Evolutionary conservation across 352 stramenopile genomes (phyloP).

Genomic region (Phytophthora melonis): DNA sequence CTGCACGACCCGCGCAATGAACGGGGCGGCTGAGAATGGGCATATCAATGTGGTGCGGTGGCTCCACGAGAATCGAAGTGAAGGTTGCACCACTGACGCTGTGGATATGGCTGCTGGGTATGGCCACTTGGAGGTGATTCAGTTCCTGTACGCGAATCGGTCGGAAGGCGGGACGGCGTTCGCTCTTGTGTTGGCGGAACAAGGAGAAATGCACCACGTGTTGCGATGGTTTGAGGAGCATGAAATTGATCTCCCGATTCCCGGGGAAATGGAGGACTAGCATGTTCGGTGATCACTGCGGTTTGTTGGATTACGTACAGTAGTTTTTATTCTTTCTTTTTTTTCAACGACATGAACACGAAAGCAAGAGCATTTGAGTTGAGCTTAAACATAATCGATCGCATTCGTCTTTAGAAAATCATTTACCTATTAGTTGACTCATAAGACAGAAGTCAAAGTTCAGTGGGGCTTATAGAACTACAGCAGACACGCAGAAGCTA

Average conservation of each 20-base stretch:
- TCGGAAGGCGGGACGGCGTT: conserved; percentile 1
- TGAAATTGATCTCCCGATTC: background rate
- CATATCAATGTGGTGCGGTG: conserved; percentile 20
- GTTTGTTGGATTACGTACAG: too few relatives aligned
- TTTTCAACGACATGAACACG: too few relatives aligned
- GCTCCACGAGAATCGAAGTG: conserved; percentile 10
- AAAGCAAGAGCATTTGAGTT: too few relatives aligned
- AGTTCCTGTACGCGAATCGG: conserved; percentile 20
- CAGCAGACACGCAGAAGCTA: too few relatives aligned
- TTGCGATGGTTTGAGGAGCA: conserved; percentile 6
- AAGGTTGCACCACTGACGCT: conserved; percentile 18
- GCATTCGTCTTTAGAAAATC: too few relatives aligned
- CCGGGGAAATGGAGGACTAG: background rate
- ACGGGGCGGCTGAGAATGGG: conserved; percentile 7
- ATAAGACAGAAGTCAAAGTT: too few relatives aligned
- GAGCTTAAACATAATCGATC: too few relatives aligned
- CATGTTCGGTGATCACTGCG: background rate
- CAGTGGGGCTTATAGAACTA: too few relatives aligned
- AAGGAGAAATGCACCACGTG: background rate
- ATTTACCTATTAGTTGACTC: too few relatives aligned
- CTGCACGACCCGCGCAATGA: background rate
- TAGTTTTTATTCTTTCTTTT: too few relatives aligned
- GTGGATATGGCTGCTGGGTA: conserved; percentile 16
- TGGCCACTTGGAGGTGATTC: conserved; percentile 16
- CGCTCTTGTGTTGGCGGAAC: background rate